phyloP scores from a whole-genome alignment of 2,329 filamentous ascomycete species.

The Apiospora arundinis region DNA sequence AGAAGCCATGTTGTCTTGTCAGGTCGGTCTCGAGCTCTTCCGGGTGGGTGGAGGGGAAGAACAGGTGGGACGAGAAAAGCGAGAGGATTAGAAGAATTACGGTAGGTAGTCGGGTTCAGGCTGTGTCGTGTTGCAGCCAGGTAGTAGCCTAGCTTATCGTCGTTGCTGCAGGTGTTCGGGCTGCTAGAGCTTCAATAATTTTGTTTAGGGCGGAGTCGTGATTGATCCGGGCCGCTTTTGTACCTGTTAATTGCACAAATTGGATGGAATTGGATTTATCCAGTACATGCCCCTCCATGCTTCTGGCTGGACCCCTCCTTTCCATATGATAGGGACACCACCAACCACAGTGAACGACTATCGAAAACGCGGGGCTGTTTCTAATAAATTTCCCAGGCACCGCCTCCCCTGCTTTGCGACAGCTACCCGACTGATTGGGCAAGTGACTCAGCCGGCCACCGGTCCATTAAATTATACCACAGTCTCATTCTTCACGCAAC shows the following conservation, averaged over 20 bases:
- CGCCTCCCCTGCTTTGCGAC: constrained; percentile 13
- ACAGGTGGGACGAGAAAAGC: not conserved
- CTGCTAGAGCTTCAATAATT: constrained; percentile 20
- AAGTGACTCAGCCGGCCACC: constrained; percentile 7
- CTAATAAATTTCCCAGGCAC: constrained; percentile 15
- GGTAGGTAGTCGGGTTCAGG: not conserved
- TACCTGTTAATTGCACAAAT: constrained; percentile 15
- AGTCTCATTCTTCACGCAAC: not conserved
- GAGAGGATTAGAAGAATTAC: constrained; percentile 5
- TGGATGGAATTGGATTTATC: constrained; percentile 5
- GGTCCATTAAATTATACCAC: not conserved
- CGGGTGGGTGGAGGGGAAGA: not conserved
- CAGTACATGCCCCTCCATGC: constrained; percentile 15
- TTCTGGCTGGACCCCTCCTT: constrained; percentile 1
- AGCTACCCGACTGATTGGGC: constrained; percentile 14
- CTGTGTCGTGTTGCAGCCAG: constrained; percentile 16
- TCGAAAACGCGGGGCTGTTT: constrained; percentile 15
- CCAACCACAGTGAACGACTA: not conserved
- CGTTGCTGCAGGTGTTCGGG: constrained; percentile 9
- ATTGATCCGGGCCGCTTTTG: constrained; percentile 14
- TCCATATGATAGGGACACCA: not conserved
- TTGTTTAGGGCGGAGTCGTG: constrained; percentile 11
- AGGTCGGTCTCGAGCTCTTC: constrained; percentile 19
- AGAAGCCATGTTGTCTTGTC: constrained; percentile 72
- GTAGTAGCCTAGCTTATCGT: constrained; percentile 17